Conservation (phyloP, 495 filamentous ascomycete genomes). For the Hypomontagnella monticulosa region DNA sequence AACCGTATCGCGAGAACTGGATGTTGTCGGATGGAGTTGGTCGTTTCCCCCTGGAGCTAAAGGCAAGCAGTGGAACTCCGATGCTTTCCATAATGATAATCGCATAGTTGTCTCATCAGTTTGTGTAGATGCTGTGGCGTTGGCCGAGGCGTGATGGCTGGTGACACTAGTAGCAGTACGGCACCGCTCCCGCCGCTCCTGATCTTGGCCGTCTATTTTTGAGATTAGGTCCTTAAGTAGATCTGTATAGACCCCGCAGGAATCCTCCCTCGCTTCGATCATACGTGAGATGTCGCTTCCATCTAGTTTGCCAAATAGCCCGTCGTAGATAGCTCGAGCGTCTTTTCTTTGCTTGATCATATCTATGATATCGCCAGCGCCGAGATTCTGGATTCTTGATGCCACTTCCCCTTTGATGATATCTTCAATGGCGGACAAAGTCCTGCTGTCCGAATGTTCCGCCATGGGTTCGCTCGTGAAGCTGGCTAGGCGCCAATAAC, state of each 20-base stretch:
- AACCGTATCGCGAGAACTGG: too few species aligned
- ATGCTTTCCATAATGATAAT: background rate
- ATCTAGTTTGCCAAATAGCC: conserved; percentile 1
- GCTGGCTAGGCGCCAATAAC: too few species aligned
- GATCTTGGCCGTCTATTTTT: background rate
- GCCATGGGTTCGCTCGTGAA: too few species aligned
- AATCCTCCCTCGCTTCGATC: background rate
- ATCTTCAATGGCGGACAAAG: background rate
- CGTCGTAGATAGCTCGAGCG: background rate
- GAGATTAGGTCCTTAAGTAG: conserved; percentile 1
- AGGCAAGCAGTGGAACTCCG: background rate
- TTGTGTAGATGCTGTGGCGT: background rate
- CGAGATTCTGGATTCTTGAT: conserved; percentile 1
- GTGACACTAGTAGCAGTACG: background rate
- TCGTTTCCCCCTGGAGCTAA: background rate
- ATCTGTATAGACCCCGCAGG: background rate
- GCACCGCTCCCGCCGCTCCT: background rate
- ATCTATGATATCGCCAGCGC: background rate
- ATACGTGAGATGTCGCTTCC: background rate
- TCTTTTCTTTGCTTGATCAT: conserved; percentile 6
- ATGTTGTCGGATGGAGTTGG: too few species aligned
- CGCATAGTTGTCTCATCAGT: background rate
- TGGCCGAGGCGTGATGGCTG: too few species aligned
- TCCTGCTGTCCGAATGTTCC: background rate
- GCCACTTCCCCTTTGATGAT: background rate